These are phyloP conservation scores for Suillus cothurnatus DNA, from an alignment of 768 basidiomycete genomes.

Conservation along the genomic window DNA sequence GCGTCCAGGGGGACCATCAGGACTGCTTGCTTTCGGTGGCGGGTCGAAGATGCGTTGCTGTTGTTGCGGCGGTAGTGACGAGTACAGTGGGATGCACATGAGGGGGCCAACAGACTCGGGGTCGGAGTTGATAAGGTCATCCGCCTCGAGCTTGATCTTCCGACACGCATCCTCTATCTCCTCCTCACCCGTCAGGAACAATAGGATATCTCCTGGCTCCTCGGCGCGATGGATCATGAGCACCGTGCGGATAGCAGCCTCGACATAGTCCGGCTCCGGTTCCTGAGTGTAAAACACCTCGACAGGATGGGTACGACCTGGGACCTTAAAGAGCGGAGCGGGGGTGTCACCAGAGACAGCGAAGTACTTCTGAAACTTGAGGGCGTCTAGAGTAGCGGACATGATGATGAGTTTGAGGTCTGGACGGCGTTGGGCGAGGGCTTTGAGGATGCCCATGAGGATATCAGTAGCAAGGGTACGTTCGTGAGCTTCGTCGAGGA, in stretches of 20 bases:
- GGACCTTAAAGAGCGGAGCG: slow-evolving; percentile 87
- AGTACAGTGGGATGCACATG: slow-evolving; percentile 91
- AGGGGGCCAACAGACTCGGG: slow-evolving; percentile 82
- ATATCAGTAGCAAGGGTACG: slow-evolving; percentile 97
- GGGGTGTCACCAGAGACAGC: slow-evolving; percentile 41
- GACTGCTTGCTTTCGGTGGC: slow-evolving; percentile 61
- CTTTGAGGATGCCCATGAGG: slow-evolving; percentile 95
- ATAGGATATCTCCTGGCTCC: slow-evolving; percentile 86
- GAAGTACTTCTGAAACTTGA: slow-evolving; percentile 98
- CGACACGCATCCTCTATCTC: slow-evolving; percentile 97
- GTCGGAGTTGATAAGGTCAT: slow-evolving; percentile 75
- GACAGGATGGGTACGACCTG: slow-evolving; percentile 92
- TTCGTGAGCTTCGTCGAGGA: slow-evolving; percentile 98
- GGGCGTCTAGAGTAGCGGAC: slow-evolving; percentile 96
- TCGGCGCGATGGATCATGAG: slow-evolving; percentile 98
- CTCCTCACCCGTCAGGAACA: slow-evolving; percentile 98
- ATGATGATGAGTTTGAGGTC: slow-evolving; percentile 98
- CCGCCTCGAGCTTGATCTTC: slow-evolving; percentile 91
- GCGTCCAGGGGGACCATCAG: slow-evolving; percentile 80
- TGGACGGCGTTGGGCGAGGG: slow-evolving; percentile 73
- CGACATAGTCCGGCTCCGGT: slow-evolving; percentile 95
- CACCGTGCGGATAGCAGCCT: slow-evolving; percentile 95
- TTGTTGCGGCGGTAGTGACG: slow-evolving; percentile 89
- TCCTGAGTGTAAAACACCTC: slow-evolving; percentile 95
- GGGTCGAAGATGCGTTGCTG: slow-evolving; percentile 98